Evolutionary conservation across 2,329 filamentous ascomycete species (phyloP).

Genomic region (Ceratocystis harringtonii): DNA sequence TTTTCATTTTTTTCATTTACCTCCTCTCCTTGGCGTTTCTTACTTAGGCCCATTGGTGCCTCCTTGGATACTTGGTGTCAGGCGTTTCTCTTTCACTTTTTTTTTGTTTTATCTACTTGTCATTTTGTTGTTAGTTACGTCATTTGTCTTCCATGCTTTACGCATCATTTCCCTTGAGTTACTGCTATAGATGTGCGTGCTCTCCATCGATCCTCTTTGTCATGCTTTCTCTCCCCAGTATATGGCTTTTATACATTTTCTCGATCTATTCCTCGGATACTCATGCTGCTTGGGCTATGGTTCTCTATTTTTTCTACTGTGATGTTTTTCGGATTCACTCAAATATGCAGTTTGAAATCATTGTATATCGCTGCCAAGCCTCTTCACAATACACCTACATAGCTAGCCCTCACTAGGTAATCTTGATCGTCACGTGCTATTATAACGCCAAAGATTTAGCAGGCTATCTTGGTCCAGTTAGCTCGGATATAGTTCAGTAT

Average conservation of each 20-base stretch:
- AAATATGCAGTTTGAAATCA: too few species aligned
- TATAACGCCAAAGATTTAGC: too few species aligned
- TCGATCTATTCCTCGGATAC: neutral
- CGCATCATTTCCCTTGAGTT: neutral
- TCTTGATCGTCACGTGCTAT: too few species aligned
- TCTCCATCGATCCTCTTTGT: neutral
- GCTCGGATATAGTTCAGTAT: too few species aligned
- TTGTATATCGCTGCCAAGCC: too few species aligned
- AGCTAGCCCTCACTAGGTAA: too few species aligned
- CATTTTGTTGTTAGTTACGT: neutral
- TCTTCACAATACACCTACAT: too few species aligned
- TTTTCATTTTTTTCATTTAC: neutral
- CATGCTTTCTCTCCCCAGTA: neutral
- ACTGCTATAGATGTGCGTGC: neutral
- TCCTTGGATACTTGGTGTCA: neutral
- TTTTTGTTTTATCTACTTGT: neutral
- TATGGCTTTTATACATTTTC: neutral
- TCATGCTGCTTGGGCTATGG: neutral
- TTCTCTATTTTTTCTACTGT: too few species aligned
- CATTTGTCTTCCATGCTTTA: constrained; percentile 3
- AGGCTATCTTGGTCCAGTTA: too few species aligned
- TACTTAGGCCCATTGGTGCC: neutral
- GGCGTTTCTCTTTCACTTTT: constrained; percentile 1
- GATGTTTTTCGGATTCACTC: too few species aligned
- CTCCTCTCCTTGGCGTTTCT: neutral